Evolutionary conservation across 1,284 basidiomycete species (phyloP).

Genomic region (Spongispora temasekensis): DNA sequence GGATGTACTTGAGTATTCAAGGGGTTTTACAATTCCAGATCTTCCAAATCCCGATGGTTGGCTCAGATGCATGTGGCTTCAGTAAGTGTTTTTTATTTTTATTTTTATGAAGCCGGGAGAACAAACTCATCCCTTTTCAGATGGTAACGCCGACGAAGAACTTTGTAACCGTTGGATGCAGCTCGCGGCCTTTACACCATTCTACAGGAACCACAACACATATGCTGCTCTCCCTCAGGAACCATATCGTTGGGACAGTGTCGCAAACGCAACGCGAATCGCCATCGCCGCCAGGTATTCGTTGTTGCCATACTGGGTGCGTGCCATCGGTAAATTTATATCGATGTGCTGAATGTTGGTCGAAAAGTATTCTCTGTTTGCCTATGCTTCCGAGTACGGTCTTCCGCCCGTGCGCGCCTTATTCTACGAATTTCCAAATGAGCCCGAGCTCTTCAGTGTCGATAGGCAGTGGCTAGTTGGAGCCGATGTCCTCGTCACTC

Average conservation of each 20-base stretch:
- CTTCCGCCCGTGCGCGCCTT: constrained; percentile 71
- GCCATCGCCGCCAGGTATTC: constrained; percentile 69
- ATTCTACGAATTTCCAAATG: constrained; percentile 76
- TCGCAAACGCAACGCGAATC: constrained; percentile 70
- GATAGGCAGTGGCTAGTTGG: constrained; percentile 77
- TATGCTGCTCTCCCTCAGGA: constrained; percentile 64
- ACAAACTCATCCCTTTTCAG: constrained; percentile 31
- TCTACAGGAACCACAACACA: constrained; percentile 71
- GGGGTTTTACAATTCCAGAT: constrained; percentile 77
- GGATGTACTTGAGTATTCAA: constrained; percentile 59
- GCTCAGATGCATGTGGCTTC: constrained; percentile 73
- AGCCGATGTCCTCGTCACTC: constrained; percentile 68
- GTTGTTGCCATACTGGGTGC: constrained; percentile 74
- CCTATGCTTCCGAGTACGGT: constrained; percentile 62
- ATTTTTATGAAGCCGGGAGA: not conserved
- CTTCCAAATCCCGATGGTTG: constrained; percentile 76
- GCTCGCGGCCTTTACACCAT: constrained; percentile 71
- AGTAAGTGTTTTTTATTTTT: constrained; percentile 36
- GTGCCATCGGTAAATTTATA: constrained; percentile 22
- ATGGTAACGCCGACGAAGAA: constrained; percentile 76
- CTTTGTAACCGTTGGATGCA: constrained; percentile 84
- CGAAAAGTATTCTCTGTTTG: constrained; percentile 70
- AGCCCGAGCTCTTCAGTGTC: constrained; percentile 61
- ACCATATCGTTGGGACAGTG: constrained; percentile 75
- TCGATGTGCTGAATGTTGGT: constrained; percentile 25